Evolutionary conservation across 2,329 filamentous ascomycete species (phyloP).

Genomic region (Fusarium kyushuense): DNA sequence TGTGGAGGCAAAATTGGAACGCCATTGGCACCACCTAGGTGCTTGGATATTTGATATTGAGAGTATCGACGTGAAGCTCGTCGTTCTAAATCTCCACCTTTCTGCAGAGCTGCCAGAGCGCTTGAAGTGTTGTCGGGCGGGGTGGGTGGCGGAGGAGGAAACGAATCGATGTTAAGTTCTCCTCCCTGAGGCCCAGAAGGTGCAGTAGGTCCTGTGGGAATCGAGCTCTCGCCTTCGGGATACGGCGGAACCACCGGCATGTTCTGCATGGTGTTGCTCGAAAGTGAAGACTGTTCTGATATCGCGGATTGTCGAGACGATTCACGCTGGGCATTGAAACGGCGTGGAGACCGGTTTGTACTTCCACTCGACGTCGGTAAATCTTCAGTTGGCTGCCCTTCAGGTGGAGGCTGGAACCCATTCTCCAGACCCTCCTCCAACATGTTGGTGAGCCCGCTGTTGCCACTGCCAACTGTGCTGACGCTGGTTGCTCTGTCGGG

Average conservation of each 20-base stretch:
- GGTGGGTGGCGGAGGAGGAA: slow-evolving; percentile 76
- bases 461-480: slow-evolving; percentile 68
- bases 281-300: slow-evolving; percentile 74
- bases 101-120: slow-evolving; percentile 88
- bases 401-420: slow-evolving; percentile 60
- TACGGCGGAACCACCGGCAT: slow-evolving; percentile 81
- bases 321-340: slow-evolving; percentile 62
- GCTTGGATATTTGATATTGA: slow-evolving; percentile 95
- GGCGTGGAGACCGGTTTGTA: slow-evolving; percentile 60
- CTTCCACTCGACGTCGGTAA: slow-evolving; percentile 44
- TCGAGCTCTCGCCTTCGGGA: slow-evolving; percentile 68
- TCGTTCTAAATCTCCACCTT: slow-evolving; percentile 91
- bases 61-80: slow-evolving; percentile 94
- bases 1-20: slow-evolving; percentile 89
- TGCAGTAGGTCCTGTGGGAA: slow-evolving; percentile 58
- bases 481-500: slow-evolving; percentile 68
- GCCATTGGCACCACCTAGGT: slow-evolving; percentile 84
- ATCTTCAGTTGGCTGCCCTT: slow-evolving; percentile 51
- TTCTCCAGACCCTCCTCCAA: slow-evolving; percentile 70
- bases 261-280: slow-evolving; percentile 81
- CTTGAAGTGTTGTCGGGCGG: slow-evolving; percentile 84
- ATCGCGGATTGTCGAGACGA: slow-evolving; percentile 62
- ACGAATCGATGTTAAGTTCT: slow-evolving; percentile 71
- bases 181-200: slow-evolving; percentile 54
- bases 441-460: slow-evolving; percentile 66